Evolutionary conservation across 371 early-diverging fungal species (phyloP), one percentile per base, ranked within the genome.

Genomic region (Syncephalis plumigaleata): DNA sequence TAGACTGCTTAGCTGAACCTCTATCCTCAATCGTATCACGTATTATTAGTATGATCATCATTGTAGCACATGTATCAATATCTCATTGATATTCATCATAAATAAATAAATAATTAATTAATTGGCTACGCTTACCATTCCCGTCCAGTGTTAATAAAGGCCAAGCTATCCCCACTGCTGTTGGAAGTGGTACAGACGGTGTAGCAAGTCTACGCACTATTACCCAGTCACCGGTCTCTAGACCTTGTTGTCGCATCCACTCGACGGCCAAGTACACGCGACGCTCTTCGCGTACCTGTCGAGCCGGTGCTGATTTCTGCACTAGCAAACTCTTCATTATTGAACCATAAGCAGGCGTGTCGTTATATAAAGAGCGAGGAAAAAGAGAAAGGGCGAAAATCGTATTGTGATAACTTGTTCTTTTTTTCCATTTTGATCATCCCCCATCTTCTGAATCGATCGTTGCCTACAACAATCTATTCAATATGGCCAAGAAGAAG

Each of bases 401-500:
- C 7, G 11, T 11, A 31, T 31, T 11, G n/a, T n/a, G n/a, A n/a
- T n/a, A n/a, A n/a, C 31, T 31, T 31, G 4, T 11, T 31, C 31
- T 31, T 31, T 31, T 11, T 31, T 31, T 31, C 31, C 11, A 7
- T 31, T 31, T 7, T n/a, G n/a, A n/a, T n/a, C 31, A 31, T 7
- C 31, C 4, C 31, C 31, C 31, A 31, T 11, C 11, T 31, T 4
- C 11, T 31, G 11, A 4, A 31, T 31, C 11, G 7, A 31, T 11
- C 11, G 31, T 31, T 31, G 4, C 4, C 31, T n/a, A 31, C 31
- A 7, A 7, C 11, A 20, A 22, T 43, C 43, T 43, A 17, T 2
- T 46, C 15, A 36, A 39, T 9, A 68, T 70, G 68, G 67, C 61
- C 27, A 75, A 83, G 67, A 79, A 71, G 60, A 81, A 78, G 64